Conservation (phyloP, 345 rosid species). For the Sapria himalayana region DNA sequence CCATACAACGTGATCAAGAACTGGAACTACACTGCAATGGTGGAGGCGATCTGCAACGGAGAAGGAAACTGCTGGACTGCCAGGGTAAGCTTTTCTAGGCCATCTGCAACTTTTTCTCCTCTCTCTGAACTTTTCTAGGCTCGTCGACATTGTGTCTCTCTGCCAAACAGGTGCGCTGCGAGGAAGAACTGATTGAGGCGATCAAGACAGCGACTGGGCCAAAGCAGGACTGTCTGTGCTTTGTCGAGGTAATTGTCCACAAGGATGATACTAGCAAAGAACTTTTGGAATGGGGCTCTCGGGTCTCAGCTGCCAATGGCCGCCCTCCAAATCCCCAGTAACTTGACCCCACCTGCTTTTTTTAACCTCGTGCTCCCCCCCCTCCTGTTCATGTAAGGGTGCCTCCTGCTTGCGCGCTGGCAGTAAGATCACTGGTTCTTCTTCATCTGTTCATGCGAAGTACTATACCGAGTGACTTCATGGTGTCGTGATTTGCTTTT, state of each 20-base stretch:
- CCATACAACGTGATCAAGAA: constrained; percentile 78
- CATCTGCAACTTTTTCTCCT: too few relatives aligned
- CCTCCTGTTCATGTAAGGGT: too few relatives aligned
- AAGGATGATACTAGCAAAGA: constrained; percentile 81
- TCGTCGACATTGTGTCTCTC: too few relatives aligned
- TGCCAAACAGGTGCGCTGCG: constrained; percentile 39
- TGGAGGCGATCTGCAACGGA: constrained; percentile 55
- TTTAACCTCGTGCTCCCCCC: too few relatives aligned
- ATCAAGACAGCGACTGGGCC: constrained; percentile 29
- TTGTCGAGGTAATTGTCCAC: constrained; percentile 57
- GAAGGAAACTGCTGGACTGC: constrained; percentile 76
- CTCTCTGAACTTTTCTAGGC: too few relatives aligned
- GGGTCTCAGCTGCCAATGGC: constrained; percentile 61
- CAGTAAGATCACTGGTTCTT: too few relatives aligned
- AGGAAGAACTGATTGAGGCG: constrained; percentile 48
- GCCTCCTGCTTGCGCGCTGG: too few relatives aligned
- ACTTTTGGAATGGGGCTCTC: constrained; percentile 58
- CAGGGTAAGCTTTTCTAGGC: constrained; percentile 22
- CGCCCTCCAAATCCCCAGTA: constrained; percentile 63
- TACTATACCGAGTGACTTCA: too few relatives aligned
- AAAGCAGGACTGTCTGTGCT: constrained; percentile 49
- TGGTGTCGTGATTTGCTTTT: too few relatives aligned
- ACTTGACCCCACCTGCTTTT: too few relatives aligned
- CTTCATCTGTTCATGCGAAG: too few relatives aligned
- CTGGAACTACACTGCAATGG: constrained; percentile 63